Evolutionary conservation across 345 rosid species (phyloP).

Genomic region (Bruguiera sexangula): DNA sequence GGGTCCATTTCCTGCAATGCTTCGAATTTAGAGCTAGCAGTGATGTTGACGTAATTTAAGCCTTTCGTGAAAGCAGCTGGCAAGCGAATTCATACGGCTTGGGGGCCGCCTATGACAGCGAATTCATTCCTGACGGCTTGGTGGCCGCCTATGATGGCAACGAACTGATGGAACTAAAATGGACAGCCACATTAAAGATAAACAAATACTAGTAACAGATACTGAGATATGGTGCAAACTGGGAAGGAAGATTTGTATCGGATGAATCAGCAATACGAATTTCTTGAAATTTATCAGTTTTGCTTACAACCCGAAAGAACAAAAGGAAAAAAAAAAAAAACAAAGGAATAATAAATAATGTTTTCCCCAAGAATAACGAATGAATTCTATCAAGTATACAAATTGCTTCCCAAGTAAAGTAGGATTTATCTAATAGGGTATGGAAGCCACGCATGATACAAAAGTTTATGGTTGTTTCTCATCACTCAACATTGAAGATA

Average conservation of each 20-base stretch:
- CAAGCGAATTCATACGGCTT: neutral
- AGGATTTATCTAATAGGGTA: constrained; percentile 1
- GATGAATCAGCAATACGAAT: neutral
- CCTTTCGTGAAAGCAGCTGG: constrained; percentile 7
- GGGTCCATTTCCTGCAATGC: constrained; percentile 16
- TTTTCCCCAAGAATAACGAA: constrained; percentile 8
- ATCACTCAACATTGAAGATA: constrained; percentile 22
- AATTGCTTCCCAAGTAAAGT: constrained; percentile 18
- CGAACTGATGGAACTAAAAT: neutral
- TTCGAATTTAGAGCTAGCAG: constrained; percentile 12
- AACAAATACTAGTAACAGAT: neutral
- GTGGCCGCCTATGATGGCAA: neutral
- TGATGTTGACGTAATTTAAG: constrained; percentile 6
- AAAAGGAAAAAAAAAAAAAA: too few species aligned
- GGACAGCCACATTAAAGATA: neutral
- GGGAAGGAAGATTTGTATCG: neutral
- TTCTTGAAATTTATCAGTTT: too few species aligned
- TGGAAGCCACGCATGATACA: constrained; percentile 14
- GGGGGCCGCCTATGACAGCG: neutral
- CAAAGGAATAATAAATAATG: constrained; percentile 1
- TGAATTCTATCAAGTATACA: constrained; percentile 22
- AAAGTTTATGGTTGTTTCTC: constrained; percentile 25
- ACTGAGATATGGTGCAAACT: neutral
- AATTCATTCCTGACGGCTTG: neutral
- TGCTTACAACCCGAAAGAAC: constrained; percentile 2